Conservation (phyloP, 2,329 filamentous ascomycete genomes). For the Ilyonectria robusta region DNA sequence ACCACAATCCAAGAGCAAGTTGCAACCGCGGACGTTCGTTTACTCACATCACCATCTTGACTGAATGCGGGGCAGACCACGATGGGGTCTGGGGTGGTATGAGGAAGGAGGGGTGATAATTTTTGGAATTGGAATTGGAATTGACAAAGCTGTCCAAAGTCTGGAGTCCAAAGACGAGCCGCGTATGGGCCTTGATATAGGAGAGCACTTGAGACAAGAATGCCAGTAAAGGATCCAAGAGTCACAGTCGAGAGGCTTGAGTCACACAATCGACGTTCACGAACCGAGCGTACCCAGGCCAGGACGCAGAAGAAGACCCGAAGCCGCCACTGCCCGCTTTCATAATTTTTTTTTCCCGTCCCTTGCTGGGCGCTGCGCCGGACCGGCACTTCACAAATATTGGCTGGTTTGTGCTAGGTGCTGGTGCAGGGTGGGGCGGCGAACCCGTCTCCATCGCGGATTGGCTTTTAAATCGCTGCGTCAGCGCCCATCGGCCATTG, state of each 20-base stretch:
- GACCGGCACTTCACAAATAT: conserved; percentile 5
- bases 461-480: neutral
- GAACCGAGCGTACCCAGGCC: neutral
- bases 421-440: neutral
- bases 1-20: neutral
- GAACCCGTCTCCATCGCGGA: neutral
- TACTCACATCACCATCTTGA: conserved; percentile 31
- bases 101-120: neutral
- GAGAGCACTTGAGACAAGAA: neutral
- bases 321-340: conserved; percentile 21
- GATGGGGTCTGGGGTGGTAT: conserved; percentile 6
- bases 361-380: neutral
- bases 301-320: conserved; percentile 1
- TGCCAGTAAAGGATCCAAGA: neutral
- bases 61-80: conserved; percentile 18
- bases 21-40: neutral
- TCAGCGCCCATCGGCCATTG: neutral
- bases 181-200: neutral
- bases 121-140: neutral
- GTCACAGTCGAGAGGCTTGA: conserved; percentile 11
- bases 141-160: neutral
- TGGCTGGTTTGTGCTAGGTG: neutral
- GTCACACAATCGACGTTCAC: conserved; percentile 13
- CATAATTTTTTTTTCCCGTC: neutral
- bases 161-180: neutral